A percentile compares a stretch with the other conserved stretches of the same genome.
Conservation (phyloP, 495 filamentous ascomycete genomes). For the Penicillium atrosanguineum region DNA sequence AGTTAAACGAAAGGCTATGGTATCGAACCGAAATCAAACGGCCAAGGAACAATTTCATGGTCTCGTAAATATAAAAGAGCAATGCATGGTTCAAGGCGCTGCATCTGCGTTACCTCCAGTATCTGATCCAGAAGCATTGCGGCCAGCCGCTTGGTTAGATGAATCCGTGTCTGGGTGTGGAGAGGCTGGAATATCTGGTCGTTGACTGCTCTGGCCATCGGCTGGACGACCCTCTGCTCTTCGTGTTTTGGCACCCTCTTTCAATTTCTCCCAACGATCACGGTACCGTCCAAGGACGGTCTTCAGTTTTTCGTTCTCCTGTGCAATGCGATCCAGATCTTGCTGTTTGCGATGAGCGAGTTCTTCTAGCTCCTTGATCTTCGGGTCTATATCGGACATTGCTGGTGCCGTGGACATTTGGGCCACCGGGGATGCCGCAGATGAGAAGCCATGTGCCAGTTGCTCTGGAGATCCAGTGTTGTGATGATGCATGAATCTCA, state of each 20-base stretch:
- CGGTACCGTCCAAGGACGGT: conserved; percentile 65
- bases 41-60: background rate
- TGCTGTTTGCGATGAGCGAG: conserved; percentile 44
- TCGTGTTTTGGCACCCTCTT: conserved; percentile 72
- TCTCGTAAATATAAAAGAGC: background rate
- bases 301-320: conserved; percentile 68
- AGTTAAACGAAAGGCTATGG: background rate
- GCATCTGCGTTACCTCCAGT: background rate
- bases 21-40: background rate
- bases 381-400: conserved; percentile 32
- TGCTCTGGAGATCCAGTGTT: conserved; percentile 38
- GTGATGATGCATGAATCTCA: conserved; percentile 63
- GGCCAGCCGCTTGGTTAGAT: conserved; percentile 1
- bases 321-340: conserved; percentile 56
- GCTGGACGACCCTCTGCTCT: conserved; percentile 23
- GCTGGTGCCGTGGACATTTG: conserved; percentile 21
- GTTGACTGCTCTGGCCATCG: conserved; percentile 14
- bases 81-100: background rate
- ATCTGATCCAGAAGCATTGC: background rate
- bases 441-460: conserved; percentile 21
- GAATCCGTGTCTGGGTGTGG: conserved; percentile 11
- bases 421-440: conserved; percentile 24
- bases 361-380: conserved; percentile 50
- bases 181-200: conserved; percentile 7
- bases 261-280: conserved; percentile 80